Evolutionary conservation across 1,284 basidiomycete species (phyloP), one percentile per base, ranked within the genome.

Genomic region (Sanguinoderma infundibulare): DNA sequence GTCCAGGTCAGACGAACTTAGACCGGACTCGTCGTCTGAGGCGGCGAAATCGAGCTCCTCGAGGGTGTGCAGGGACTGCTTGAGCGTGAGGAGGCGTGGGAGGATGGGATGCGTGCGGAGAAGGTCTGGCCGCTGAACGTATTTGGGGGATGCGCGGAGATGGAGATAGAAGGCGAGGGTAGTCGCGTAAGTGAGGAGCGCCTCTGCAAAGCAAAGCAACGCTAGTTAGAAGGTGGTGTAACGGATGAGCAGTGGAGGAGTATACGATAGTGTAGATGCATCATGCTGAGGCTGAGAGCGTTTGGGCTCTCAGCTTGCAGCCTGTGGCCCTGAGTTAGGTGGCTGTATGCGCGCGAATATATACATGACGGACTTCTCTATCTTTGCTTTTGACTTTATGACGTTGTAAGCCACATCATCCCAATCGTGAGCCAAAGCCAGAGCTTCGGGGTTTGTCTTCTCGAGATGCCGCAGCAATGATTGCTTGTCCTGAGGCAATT

Each of bases 91-190:
- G 8, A 99, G 84, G 14, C 96, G 92, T 26, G 81, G 77, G 65
- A 98, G 81, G 67, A 98, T 88, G 0, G 95, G 93, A 72, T 95
- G 92, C 0, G 82, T 77, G 65, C 87, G 81, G 39, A 96, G 83
- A 36, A 83, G 77, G 32, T 90, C 82, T 1, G 92, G 91, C 17
- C 83, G 78, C 66, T 81, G 74, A 42, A 82, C 75, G 73, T 92
- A 85, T 77, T 89, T 84, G 44, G 85, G 79, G 55, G 84, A 85
- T 22, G 91, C 81, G 15, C 94, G 87, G 28, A 99, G 83, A 74
- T 96, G 89, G 54, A 99, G 82, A 79, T 98, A 98, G 79, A 96
- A 98, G 0, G 96, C 92, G 49, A 98, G 88, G 1, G 90, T 91
- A 1, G 95, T 94, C 9, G 92, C 84, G 74, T 99, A 99, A 9